A percentile compares a stretch with the other conserved stretches of the same genome.
Evolutionary conservation across 805 yeast species (phyloP).

Genomic region (Suhomyces faveliae): DNA sequence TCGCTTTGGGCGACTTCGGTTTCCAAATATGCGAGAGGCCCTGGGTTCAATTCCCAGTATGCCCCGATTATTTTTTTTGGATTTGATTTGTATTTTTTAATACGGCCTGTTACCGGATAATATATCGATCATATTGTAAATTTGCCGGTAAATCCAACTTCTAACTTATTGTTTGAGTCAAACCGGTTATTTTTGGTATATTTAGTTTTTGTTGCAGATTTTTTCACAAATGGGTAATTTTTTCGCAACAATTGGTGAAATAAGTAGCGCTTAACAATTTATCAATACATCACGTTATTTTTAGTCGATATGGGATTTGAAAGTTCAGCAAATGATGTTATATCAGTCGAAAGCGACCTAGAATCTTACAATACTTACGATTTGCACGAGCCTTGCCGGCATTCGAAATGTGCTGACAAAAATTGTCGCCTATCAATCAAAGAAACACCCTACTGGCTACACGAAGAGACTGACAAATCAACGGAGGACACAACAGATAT

Average conservation of each 20-base stretch:
- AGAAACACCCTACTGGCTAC: slow-evolving; percentile 3
- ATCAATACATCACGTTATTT: neutral
- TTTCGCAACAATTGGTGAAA: neutral
- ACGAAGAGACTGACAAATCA: neutral
- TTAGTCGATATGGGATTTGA: neutral
- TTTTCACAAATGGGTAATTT: neutral
- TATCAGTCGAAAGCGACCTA: neutral
- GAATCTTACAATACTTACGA: neutral
- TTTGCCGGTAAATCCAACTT: too few species aligned
- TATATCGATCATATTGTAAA: too few species aligned
- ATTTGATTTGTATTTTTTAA: neutral
- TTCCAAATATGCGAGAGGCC: slow-evolving; percentile 52
- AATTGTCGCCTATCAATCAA: neutral
- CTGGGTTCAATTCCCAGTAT: slow-evolving; percentile 61
- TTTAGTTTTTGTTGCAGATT: neutral
- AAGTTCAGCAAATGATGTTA: neutral
- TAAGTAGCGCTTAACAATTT: neutral
- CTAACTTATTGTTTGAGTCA: neutral
- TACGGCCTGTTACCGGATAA: too few species aligned
- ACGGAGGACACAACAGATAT: neutral
- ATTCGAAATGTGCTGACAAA: neutral
- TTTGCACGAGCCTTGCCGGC: neutral
- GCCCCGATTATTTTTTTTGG: slow-evolving; percentile 26
- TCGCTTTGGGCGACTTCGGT: slow-evolving; percentile 25
- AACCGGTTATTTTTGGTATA: neutral